Percentiles rank a stretch among this genome's conserved stretches.
These are phyloP conservation scores for Poa annua DNA, from an alignment of 176 grass and related monocot species.

Conservation along the genomic window DNA sequence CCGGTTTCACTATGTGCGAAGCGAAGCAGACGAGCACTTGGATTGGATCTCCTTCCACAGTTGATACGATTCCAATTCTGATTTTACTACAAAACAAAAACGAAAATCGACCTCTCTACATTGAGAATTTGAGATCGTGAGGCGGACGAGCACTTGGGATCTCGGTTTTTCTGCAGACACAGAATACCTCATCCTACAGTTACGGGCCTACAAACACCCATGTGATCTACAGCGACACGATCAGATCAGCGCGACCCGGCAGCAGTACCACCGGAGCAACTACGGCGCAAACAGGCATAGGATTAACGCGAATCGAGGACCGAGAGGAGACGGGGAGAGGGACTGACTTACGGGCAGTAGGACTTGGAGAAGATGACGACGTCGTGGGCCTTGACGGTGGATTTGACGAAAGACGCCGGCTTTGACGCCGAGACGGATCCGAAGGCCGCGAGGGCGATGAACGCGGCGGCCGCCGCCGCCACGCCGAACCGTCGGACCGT, in stretches of 20 bases:
- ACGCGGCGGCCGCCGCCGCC: slow-evolving; percentile 30
- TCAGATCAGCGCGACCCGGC: not conserved
- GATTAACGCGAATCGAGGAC: not conserved
- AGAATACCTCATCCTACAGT: too few species aligned
- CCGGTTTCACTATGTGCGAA: not conserved
- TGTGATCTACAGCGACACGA: not conserved
- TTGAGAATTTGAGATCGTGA: too few species aligned
- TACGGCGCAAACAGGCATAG: too few species aligned
- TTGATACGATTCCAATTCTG: not conserved
- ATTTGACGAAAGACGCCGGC: slow-evolving; percentile 59
- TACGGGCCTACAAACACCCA: too few species aligned
- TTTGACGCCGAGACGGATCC: slow-evolving; percentile 53
- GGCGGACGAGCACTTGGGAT: too few species aligned
- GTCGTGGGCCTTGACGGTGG: slow-evolving; percentile 63
- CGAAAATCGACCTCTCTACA: not conserved
- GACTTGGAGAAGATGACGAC: slow-evolving; percentile 88
- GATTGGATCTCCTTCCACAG: not conserved
- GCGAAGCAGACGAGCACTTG: not conserved
- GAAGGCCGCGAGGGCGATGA: slow-evolving; percentile 51
- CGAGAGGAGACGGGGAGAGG: not conserved
- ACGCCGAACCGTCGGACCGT: slow-evolving; percentile 37
- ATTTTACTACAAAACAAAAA: not conserved
- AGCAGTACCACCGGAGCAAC: not conserved
- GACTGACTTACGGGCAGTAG: slow-evolving; percentile 61
- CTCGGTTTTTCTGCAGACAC: too few species aligned